Percentiles rank a stretch among this genome's conserved stretches.
Conservation (phyloP, 371 early-diverging fungal species). For the Batrachochytrium dendrobatidis region DNA sequence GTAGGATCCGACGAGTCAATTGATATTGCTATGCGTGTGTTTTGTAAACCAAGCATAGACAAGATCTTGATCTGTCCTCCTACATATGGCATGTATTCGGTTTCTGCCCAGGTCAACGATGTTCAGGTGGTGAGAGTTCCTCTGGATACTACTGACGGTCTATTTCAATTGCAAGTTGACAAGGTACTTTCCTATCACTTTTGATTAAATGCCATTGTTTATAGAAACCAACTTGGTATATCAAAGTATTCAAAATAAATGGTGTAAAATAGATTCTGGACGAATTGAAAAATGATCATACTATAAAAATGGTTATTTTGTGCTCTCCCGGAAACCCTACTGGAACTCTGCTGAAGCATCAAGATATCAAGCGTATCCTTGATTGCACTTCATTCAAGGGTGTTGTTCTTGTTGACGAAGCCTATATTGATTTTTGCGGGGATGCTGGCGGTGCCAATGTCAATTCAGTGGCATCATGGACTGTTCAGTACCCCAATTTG, state of each 20-base stretch:
- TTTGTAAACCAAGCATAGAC: conserved; percentile 85
- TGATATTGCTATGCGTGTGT: conserved; percentile 83
- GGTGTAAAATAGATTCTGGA: conserved; percentile 45
- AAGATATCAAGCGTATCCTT: conserved; percentile 66
- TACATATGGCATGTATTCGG: conserved; percentile 97
- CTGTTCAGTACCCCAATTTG: conserved; percentile 78
- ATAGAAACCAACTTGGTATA: no score
- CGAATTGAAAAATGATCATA: conserved; percentile 53
- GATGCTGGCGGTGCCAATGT: conserved; percentile 29
- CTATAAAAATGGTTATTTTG: conserved; percentile 83
- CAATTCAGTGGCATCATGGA: conserved; percentile 59
- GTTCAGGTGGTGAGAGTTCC: conserved; percentile 76
- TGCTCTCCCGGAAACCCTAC: conserved; percentile 99
- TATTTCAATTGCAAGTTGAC: conserved; percentile 72
- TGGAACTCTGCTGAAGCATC: conserved; percentile 66
- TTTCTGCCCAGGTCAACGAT: conserved; percentile 90
- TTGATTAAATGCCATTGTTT: no score
- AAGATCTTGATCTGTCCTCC: conserved; percentile 91
- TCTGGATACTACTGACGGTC: conserved; percentile 60
- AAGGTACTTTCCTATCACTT: conserved; percentile 54
- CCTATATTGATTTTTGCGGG: conserved; percentile 91
- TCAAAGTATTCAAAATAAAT: not conserved
- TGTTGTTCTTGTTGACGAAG: conserved; percentile 94
- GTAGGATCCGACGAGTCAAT: conserved; percentile 96
- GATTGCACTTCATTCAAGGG: conserved; percentile 60